Percentiles rank a stretch among this genome's conserved stretches.
These are phyloP conservation scores for Botrytis paeoniae DNA, from an alignment of 2,329 filamentous ascomycete species.

Conservation along the genomic window DNA sequence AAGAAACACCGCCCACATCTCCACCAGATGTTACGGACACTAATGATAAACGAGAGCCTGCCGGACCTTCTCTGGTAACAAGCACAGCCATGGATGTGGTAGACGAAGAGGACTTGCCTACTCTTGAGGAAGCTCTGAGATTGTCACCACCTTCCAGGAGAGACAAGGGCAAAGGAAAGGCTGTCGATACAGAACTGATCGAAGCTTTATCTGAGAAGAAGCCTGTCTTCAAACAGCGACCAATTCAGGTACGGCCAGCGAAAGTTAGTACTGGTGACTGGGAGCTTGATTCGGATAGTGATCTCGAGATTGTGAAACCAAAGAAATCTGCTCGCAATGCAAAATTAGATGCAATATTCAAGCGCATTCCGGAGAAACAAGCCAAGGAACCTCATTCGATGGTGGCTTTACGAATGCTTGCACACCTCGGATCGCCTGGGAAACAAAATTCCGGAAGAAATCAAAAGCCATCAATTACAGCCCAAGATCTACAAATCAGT, in stretches of 20 bases:
- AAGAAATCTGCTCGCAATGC: slow-evolving; percentile 42
- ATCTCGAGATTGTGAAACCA: slow-evolving; percentile 39
- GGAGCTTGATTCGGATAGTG: slow-evolving; percentile 47
- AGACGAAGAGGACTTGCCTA: slow-evolving; percentile 23
- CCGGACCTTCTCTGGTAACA: background rate
- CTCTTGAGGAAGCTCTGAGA: slow-evolving; percentile 25
- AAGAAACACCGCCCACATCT: slow-evolving; percentile 71
- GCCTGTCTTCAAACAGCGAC: slow-evolving; percentile 31
- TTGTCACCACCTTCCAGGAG: slow-evolving; percentile 31
- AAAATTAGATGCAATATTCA: slow-evolving; percentile 63
- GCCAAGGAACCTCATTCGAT: slow-evolving; percentile 62
- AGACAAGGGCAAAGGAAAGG: slow-evolving; percentile 63
- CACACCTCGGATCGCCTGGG: slow-evolving; percentile 64
- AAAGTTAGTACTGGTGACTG: slow-evolving; percentile 40
- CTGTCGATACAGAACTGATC: slow-evolving; percentile 35
- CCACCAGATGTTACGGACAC: slow-evolving; percentile 37
- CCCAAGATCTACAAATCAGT: slow-evolving; percentile 63
- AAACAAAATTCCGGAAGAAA: slow-evolving; percentile 47
- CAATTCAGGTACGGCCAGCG: slow-evolving; percentile 43
- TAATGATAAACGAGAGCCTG: slow-evolving; percentile 34
- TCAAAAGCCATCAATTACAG: slow-evolving; percentile 58
- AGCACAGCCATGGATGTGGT: background rate
- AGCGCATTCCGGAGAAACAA: slow-evolving; percentile 62
- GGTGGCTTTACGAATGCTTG: slow-evolving; percentile 68
- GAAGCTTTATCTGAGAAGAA: slow-evolving; percentile 25